Evolutionary conservation across 495 filamentous ascomycete genomes (phyloP).

Genomic region (Massariosphaeria phaeospora): DNA sequence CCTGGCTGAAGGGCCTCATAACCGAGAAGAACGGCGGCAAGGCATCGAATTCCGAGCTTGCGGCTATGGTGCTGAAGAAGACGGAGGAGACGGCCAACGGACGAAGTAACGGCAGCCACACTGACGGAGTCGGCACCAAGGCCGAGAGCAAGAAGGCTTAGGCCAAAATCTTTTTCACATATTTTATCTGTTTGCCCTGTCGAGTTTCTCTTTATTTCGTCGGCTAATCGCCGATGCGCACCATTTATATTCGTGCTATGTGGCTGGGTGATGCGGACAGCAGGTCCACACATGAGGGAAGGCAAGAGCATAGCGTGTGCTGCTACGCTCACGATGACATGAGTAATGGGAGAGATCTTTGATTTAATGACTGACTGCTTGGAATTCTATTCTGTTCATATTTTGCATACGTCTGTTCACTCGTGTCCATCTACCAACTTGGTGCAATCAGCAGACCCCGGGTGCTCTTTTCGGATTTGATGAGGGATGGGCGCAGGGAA

Average conservation of each 20-base stretch:
- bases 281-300: neutral
- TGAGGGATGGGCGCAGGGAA: too few relatives aligned
- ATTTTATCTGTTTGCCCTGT: neutral
- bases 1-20: slow-evolving; percentile 90
- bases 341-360: neutral
- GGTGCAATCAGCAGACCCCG: too few relatives aligned
- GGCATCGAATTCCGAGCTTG: slow-evolving; percentile 25
- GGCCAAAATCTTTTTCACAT: slow-evolving; percentile 22
- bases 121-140: slow-evolving; percentile 29
- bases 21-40: slow-evolving; percentile 78
- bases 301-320: neutral
- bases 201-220: neutral
- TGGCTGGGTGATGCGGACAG: too few relatives aligned
- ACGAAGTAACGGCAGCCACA: slow-evolving; percentile 28
- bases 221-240: neutral
- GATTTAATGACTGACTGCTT: neutral
- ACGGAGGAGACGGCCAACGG: slow-evolving; percentile 14
- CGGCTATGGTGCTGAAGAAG: slow-evolving; percentile 23
- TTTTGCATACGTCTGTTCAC: too few relatives aligned
- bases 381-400: neutral
- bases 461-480: neutral
- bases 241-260: too few relatives aligned
- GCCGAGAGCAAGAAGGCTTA: slow-evolving; percentile 25
- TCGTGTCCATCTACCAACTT: too few relatives aligned
- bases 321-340: neutral